Evolutionary conservation across 495 filamentous ascomycete genomes (phyloP), one percentile per base, ranked within the genome.

Genomic region (Aspergillus sclerotiicarbonarius): DNA sequence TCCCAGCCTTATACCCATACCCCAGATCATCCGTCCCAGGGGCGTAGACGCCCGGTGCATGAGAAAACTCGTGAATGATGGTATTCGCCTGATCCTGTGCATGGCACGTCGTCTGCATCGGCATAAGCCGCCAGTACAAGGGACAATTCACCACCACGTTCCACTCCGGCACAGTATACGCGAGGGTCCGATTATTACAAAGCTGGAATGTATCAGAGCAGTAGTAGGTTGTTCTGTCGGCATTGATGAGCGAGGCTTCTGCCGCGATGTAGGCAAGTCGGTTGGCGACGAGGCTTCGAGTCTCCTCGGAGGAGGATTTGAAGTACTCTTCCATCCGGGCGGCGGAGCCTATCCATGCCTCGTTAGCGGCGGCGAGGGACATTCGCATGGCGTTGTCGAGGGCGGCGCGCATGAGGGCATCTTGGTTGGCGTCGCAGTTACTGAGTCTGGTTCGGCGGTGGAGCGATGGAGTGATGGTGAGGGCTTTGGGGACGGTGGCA

Each of bases 41-140:
- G 52, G 63, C 72, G 62, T 76, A 80, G 10, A 82, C 79, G 35
- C 73, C 81, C 6, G 76, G 82, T 25, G 84, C 74, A 59, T 88
- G 85, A 13, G 85, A 86, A 54, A 81, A 69, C 72, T 88, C 85
- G 60, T 88, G 85, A 9, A 88, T 69, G 15, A 76, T 77, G 8
- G 83, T 87, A 35, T 80, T 84, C 2, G 77, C 75, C 67, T 83
- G 81, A 60, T 87, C 84, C 66, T 87, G 84, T 8, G 59, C 72
- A 58, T 85, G 82, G 71, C 84, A 87, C 3, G 56, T 62, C 0
- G 79, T 62, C 46, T 82, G 49, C 15, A 70, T 66, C 0, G 79
- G 70, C 16, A 87, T 69, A 18, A 68, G 67, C 25, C 60, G 72
- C 66, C 84, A 87, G 66, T 76, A 84, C 37, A 85, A 71, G 29